phyloP scores from a whole-genome alignment of 2,329 filamentous ascomycete genomes.

The Tolypocladium album region DNA sequence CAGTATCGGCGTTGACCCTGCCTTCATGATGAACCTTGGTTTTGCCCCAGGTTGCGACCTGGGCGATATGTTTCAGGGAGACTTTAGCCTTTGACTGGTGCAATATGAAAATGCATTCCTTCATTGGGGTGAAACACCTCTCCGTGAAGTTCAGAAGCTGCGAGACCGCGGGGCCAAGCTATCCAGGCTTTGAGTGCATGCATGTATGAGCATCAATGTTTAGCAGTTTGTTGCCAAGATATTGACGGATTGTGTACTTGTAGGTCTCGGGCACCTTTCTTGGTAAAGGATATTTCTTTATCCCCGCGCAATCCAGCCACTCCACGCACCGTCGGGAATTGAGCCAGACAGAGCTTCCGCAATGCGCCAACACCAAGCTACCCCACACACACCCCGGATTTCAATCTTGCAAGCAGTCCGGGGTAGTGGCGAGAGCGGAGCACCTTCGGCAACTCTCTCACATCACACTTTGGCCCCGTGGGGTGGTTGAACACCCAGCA shows the following conservation, averaged over 20 bases:
- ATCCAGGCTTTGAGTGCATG: too few relatives aligned
- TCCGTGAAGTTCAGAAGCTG: too few relatives aligned
- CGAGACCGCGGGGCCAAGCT: too few relatives aligned
- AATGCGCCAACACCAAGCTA: neutral
- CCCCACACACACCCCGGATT: slow-evolving; percentile 1
- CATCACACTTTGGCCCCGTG: neutral
- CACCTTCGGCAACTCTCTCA: neutral
- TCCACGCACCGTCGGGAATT: neutral
- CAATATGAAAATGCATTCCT: neutral
- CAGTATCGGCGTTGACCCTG: slow-evolving; percentile 41
- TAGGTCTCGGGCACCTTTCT: too few relatives aligned
- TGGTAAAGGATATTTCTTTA: slow-evolving; percentile 1
- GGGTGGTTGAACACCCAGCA: neutral
- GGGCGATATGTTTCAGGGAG: slow-evolving; percentile 35
- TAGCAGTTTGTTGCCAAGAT: neutral
- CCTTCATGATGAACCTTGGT: slow-evolving; percentile 58
- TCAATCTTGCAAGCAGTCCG: neutral
- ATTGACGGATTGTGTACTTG: neutral
- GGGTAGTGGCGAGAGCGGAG: neutral
- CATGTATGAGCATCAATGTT: too few relatives aligned
- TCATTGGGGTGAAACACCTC: too few relatives aligned
- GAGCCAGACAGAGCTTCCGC: neutral
- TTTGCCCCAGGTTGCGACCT: slow-evolving; percentile 53
- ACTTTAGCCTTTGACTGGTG: slow-evolving; percentile 21
- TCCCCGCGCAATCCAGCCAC: neutral